phyloP scores from a whole-genome alignment of 768 basidiomycete species.

The Lyophyllum shimeji region DNA sequence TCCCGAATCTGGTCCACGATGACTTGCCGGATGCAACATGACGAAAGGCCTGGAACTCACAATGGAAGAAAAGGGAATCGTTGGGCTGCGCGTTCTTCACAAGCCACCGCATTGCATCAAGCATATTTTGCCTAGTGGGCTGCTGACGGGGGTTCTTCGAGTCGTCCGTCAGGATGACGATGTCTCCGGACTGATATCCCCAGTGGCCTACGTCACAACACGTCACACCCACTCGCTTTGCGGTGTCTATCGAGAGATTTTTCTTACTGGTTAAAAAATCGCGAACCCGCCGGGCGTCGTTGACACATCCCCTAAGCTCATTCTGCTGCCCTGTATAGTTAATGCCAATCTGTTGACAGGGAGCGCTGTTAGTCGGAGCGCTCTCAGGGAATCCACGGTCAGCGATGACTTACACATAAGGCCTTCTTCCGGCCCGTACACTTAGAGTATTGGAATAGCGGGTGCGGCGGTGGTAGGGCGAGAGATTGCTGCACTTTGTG shows the following conservation, averaged over 20 bases:
- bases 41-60: conserved; percentile 28
- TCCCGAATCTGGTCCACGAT: conserved; percentile 64
- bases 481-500: conserved; percentile 1
- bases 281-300: conserved; percentile 72
- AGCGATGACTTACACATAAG: conserved; percentile 58
- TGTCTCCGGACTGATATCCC: conserved; percentile 58
- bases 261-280: conserved; percentile 60
- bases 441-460: conserved; percentile 67
- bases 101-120: conserved; percentile 56
- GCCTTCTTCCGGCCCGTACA: conserved; percentile 82
- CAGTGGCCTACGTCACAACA: conserved; percentile 30
- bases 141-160: conserved; percentile 36
- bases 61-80: conserved; percentile 81
- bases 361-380: neutral
- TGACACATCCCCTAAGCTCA: conserved; percentile 75
- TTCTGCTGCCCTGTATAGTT: conserved; percentile 68
- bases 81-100: conserved; percentile 65
- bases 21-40: neutral
- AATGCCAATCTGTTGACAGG: conserved; percentile 62
- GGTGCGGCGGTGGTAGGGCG: conserved; percentile 11
- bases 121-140: conserved; percentile 48
- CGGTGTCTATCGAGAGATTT: neutral
- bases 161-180: conserved; percentile 71
- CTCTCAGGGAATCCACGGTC: conserved; percentile 4
- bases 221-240: neutral